phyloP scores from a whole-genome alignment of 495 filamentous ascomycete genomes.

The Cenococcum geophilum region DNA sequence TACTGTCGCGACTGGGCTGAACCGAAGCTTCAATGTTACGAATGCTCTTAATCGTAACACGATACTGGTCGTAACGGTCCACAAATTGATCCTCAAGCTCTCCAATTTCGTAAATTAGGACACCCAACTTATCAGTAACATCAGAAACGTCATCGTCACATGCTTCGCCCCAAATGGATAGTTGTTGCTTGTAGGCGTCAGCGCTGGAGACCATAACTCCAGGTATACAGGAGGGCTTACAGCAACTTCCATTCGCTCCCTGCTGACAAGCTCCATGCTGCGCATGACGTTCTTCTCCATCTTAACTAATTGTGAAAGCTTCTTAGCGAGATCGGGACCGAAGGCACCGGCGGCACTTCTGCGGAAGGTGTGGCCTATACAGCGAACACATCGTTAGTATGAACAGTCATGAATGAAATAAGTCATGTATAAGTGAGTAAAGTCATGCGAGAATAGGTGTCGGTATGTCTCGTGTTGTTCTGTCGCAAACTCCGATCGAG shows the following conservation, averaged over 20 bases:
- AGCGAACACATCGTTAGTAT: not conserved
- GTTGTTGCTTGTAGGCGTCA: conserved; percentile 71
- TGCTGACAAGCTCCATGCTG: conserved; percentile 88
- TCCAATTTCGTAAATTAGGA: conserved; percentile 95
- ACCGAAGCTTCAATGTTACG: conserved; percentile 98
- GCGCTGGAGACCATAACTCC: conserved; percentile 2
- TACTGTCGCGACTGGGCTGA: conserved; percentile 94
- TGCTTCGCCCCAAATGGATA: conserved; percentile 94
- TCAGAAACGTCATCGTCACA: conserved; percentile 98
- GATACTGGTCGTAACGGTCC: conserved; percentile 98
- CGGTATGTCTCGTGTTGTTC: no score
- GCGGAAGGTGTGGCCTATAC: conserved; percentile 84
- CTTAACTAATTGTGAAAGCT: conserved; percentile 95
- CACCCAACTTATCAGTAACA: conserved; percentile 97
- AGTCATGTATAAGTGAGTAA: no score
- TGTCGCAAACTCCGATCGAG: no score
- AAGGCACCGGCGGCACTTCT: conserved; percentile 87
- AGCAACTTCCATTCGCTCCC: conserved; percentile 96
- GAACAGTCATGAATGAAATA: not conserved
- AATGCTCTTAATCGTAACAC: conserved; percentile 98
- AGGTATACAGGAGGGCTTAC: conserved; percentile 48
- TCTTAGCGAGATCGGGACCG: conserved; percentile 93
- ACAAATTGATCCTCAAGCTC: conserved; percentile 97
- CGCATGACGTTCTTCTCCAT: conserved; percentile 99
- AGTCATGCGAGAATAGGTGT: no score